Percentiles rank a stretch among this genome's conserved stretches.
Evolutionary conservation across 2,329 filamentous ascomycete species (phyloP).

Genomic region (Anthostomella pinea): DNA sequence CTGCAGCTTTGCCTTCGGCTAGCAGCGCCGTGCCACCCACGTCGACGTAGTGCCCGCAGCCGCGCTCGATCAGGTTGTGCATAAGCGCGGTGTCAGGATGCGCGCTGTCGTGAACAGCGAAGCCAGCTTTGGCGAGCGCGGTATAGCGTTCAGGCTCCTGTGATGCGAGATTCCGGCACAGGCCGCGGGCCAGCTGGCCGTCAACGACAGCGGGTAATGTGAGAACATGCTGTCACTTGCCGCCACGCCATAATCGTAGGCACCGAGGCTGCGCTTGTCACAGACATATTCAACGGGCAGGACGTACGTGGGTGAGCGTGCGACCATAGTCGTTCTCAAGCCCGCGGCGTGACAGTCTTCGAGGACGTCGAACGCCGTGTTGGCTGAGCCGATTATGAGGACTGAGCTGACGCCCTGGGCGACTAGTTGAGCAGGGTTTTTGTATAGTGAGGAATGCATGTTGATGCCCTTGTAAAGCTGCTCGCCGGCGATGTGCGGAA

Average conservation of each 20-base stretch:
- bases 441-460: conserved; percentile 26
- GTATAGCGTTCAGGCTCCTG: conserved; percentile 35
- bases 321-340: conserved; percentile 34
- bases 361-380: conserved; percentile 41
- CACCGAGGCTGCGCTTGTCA: conserved; percentile 26
- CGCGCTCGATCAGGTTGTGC: conserved; percentile 35
- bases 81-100: conserved; percentile 25
- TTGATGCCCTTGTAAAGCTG: conserved; percentile 23
- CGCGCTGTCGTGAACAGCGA: conserved; percentile 35
- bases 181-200: conserved; percentile 14
- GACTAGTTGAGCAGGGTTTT: conserved; percentile 18
- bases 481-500: conserved; percentile 21
- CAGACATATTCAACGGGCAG: conserved; percentile 31
- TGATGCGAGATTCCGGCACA: conserved; percentile 24
- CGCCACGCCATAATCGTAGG: conserved; percentile 26
- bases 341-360: conserved; percentile 32
- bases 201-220: conserved; percentile 21
- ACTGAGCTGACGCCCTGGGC: conserved; percentile 25
- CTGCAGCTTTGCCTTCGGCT: conserved; percentile 28
- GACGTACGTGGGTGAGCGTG: conserved; percentile 35
- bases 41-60: conserved; percentile 41
- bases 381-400: conserved; percentile 38
- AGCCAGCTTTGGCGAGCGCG: conserved; percentile 32
- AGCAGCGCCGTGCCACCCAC: conserved; percentile 35
- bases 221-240: conserved; percentile 24